A percentile compares a stretch with the other conserved stretches of the same genome.
Conservation (phyloP, 1,139 yeast species). For the Yamadazyma atmosphaerica region DNA sequence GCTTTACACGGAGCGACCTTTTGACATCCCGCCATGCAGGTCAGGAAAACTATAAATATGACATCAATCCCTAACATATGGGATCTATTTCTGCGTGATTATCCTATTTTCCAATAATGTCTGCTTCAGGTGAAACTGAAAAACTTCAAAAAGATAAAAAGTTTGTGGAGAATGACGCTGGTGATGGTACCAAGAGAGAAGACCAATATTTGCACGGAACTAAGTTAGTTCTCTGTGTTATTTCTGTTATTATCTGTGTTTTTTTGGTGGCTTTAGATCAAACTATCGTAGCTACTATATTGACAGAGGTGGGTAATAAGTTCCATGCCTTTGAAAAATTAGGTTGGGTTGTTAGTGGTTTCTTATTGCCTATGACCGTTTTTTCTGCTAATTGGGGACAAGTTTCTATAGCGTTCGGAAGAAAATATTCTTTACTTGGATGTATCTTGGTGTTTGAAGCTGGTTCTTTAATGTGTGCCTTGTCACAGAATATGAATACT, state of each 20-base stretch:
- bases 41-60: too few species aligned
- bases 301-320: constrained; percentile 39
- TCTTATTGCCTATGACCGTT: constrained; percentile 43
- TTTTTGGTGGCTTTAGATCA: constrained; percentile 43
- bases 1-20: too few species aligned
- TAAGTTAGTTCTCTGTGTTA: constrained; percentile 26
- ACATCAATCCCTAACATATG: too few species aligned
- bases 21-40: too few species aligned
- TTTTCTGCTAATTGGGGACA: constrained; percentile 42
- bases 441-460: constrained; percentile 37
- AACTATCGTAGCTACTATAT: constrained; percentile 40
- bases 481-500: constrained; percentile 32
- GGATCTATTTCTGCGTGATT: too few species aligned
- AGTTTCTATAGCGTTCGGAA: constrained; percentile 47
- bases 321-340: constrained; percentile 51
- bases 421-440: constrained; percentile 38
- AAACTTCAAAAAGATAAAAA: background rate
- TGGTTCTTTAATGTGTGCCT: constrained; percentile 42
- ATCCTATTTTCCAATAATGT: too few species aligned
- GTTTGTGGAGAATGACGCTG: constrained; percentile 24
- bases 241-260: constrained; percentile 30
- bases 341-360: constrained; percentile 65
- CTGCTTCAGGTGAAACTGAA: background rate
- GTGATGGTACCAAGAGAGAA: constrained; percentile 42
- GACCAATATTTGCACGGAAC: constrained; percentile 38